These are phyloP conservation scores for Lecanicillium sp. DNA, from an alignment of 2,329 filamentous ascomycete genomes.

Conservation along the genomic window DNA sequence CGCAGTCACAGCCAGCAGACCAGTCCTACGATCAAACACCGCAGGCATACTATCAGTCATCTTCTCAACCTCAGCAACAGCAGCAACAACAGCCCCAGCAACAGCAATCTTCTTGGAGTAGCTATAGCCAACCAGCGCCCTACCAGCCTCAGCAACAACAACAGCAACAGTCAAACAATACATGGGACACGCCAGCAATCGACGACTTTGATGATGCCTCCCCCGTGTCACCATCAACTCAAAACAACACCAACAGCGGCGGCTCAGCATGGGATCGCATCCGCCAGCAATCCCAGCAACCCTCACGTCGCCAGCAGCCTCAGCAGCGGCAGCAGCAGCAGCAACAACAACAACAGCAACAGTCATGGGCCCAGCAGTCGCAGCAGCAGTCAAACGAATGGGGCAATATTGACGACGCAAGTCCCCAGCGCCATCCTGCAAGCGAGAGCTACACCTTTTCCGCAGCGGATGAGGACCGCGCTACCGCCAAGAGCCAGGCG, in stretches of 20 bases:
- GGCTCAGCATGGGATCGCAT: constrained; percentile 38
- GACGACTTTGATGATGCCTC: constrained; percentile 33
- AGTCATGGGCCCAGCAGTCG: constrained; percentile 1
- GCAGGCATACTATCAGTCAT: constrained; percentile 7
- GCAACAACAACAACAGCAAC: constrained; percentile 12
- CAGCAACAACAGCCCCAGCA: constrained; percentile 3
- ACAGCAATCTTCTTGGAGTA: neutral
- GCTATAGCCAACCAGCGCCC: too few species aligned
- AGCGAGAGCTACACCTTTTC: constrained; percentile 26
- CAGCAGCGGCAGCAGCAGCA: constrained; percentile 7
- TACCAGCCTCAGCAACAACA: neutral
- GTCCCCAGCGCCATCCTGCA: constrained; percentile 10
- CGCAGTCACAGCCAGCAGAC: constrained; percentile 8
- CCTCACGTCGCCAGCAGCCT: neutral
- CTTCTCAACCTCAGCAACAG: neutral
- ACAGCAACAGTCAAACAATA: constrained; percentile 6
- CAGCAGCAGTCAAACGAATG: constrained; percentile 9
- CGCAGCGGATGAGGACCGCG: constrained; percentile 26
- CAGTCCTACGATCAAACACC: constrained; percentile 4
- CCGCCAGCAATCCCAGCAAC: constrained; percentile 25
- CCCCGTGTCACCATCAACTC: constrained; percentile 27
- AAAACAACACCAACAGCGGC: constrained; percentile 10
- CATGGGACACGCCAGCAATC: constrained; percentile 16
- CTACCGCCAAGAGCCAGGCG: constrained; percentile 32
- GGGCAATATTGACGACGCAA: constrained; percentile 18